These are phyloP conservation scores for Lactarius sanguifluus DNA, from an alignment of 768 basidiomycete genomes.

Conservation along the genomic window DNA sequence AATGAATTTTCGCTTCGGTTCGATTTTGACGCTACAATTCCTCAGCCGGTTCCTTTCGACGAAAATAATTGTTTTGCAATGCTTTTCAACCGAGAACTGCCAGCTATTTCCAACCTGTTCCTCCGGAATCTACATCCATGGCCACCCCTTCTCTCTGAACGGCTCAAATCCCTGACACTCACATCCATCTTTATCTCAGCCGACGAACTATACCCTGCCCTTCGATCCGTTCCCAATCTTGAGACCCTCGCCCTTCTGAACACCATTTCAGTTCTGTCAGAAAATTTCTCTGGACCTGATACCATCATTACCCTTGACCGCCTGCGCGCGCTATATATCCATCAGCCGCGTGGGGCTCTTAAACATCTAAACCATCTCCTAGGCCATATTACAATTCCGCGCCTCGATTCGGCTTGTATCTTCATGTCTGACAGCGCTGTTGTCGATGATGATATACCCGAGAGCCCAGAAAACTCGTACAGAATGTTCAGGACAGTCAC, in stretches of 20 bases:
- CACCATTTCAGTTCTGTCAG: conserved; percentile 22
- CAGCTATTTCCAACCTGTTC: conserved; percentile 15
- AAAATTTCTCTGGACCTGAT: conserved; percentile 21
- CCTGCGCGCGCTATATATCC: conserved; percentile 18
- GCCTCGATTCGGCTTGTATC: conserved; percentile 18
- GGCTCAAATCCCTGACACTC: conserved; percentile 19
- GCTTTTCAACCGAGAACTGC: conserved; percentile 21
- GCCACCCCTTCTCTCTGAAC: conserved; percentile 25
- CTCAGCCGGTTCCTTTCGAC: conserved; percentile 20
- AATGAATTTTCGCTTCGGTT: conserved; percentile 26
- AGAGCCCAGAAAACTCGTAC: conserved; percentile 15
- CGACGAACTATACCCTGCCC: conserved; percentile 22
- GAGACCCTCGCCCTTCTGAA: conserved; percentile 24
- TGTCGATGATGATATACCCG: conserved; percentile 24
- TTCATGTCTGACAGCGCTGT: conserved; percentile 27
- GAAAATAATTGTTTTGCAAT: conserved; percentile 21
- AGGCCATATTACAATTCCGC: conserved; percentile 16
- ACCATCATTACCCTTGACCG: conserved; percentile 19
- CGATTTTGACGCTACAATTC: conserved; percentile 24
- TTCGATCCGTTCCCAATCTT: conserved; percentile 24
- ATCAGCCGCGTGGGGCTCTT: conserved; percentile 20
- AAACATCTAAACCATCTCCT: conserved; percentile 24
- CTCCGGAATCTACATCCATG: conserved; percentile 23
- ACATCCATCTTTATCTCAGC: conserved; percentile 25
- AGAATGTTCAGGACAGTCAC: conserved; percentile 17